These are phyloP conservation scores for Periglandula ipomoeae DNA, from an alignment of 2,329 filamentous ascomycete genomes.

Conservation along the genomic window DNA sequence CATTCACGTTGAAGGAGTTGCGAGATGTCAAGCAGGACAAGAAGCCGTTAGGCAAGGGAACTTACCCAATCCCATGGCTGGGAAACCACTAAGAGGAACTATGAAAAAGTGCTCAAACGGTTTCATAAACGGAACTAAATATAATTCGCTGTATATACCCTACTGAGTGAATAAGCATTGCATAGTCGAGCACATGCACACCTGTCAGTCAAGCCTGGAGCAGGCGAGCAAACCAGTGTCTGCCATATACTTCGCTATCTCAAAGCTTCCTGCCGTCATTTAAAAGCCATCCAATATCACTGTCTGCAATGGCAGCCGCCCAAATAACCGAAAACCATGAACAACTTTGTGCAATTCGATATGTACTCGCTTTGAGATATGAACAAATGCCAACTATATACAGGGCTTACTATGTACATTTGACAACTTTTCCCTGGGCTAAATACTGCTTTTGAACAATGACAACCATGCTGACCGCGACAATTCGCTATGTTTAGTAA, in stretches of 20 bases:
- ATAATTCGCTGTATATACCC: neutral
- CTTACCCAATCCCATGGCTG: slow-evolving; percentile 14
- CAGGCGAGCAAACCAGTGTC: too few relatives aligned
- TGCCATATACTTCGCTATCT: too few relatives aligned
- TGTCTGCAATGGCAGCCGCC: too few relatives aligned
- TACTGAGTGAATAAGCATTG: too few relatives aligned
- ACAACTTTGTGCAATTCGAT: neutral
- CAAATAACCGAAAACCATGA: too few relatives aligned
- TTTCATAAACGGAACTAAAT: neutral
- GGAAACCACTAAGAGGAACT: neutral
- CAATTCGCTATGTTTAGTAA: neutral
- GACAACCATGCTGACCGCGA: too few relatives aligned
- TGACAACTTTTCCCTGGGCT: too few relatives aligned
- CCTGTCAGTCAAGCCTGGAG: too few relatives aligned
- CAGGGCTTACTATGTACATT: neutral
- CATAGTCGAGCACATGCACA: too few relatives aligned
- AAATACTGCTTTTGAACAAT: too few relatives aligned
- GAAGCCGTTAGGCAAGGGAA: slow-evolving; percentile 15
- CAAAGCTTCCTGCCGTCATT: too few relatives aligned
- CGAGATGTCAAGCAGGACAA: slow-evolving; percentile 11
- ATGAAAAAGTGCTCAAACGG: neutral
- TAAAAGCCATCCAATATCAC: too few relatives aligned
- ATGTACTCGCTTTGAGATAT: neutral
- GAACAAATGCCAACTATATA: neutral
- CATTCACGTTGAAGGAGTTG: slow-evolving; percentile 24